Evolutionary conservation across 805 yeast genomes (phyloP).

Genomic region (Lipomyces chichibuensis): DNA sequence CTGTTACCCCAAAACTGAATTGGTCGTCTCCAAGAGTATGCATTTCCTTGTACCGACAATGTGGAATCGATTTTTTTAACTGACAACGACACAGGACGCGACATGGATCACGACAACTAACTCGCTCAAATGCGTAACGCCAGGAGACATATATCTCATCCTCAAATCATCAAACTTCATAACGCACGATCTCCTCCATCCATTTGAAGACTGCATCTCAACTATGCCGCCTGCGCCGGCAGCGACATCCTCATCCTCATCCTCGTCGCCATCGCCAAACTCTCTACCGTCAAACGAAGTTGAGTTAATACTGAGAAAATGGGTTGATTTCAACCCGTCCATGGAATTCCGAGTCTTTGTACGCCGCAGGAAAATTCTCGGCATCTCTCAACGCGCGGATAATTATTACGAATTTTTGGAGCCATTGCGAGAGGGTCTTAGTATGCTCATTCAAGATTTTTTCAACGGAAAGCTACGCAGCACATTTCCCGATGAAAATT

Average conservation of each 20-base stretch:
- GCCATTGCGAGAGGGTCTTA: constrained; percentile 54
- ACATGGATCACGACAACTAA: constrained; percentile 86
- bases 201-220: constrained; percentile 55
- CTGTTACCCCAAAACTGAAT: constrained; percentile 85
- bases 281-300: constrained; percentile 39
- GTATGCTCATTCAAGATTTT: constrained; percentile 56
- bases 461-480: constrained; percentile 53
- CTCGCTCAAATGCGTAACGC: constrained; percentile 68
- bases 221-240: neutral
- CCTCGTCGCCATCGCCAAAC: neutral
- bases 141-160: constrained; percentile 76
- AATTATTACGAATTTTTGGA: constrained; percentile 75
- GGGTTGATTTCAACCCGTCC: constrained; percentile 85
- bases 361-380: constrained; percentile 62
- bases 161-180: constrained; percentile 87
- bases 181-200: constrained; percentile 77
- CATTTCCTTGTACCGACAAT: neutral
- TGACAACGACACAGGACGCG: constrained; percentile 59
- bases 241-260: neutral
- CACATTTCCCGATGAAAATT: constrained; percentile 52
- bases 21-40: constrained; percentile 84
- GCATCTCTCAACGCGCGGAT: constrained; percentile 82
- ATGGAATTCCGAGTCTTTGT: constrained; percentile 90
- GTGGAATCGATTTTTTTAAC: neutral
- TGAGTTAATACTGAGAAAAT: constrained; percentile 77